Percentiles rank a stretch among this genome's conserved stretches.
Conservation (phyloP, 257 asterid genomes). For the Capsicum rhomboideum region DNA sequence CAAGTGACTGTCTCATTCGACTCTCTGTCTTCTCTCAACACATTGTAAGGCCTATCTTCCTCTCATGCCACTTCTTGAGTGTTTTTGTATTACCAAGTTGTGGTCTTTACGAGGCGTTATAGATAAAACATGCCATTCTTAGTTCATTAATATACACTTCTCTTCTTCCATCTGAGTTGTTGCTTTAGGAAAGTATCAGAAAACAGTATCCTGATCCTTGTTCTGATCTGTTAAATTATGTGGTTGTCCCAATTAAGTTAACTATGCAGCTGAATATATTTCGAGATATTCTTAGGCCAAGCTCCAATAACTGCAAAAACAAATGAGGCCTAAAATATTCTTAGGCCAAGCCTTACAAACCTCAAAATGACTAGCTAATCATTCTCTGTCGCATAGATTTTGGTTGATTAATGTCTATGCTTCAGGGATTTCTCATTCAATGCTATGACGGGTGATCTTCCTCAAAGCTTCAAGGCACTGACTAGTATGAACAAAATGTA, state of each 20-base stretch:
- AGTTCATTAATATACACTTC: background rate
- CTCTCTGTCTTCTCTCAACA: slow-evolving; percentile 55
- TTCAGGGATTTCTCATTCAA: slow-evolving; percentile 63
- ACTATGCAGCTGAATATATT: background rate
- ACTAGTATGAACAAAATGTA: slow-evolving; percentile 42
- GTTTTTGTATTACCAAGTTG: slow-evolving; percentile 1
- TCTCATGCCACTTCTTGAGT: background rate
- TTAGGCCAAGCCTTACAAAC: background rate
- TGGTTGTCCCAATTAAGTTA: background rate
- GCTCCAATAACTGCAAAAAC: background rate
- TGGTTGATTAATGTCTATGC: slow-evolving; percentile 5
- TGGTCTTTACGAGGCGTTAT: background rate
- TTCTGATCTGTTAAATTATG: background rate
- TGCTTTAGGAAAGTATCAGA: background rate
- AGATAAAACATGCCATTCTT: background rate
- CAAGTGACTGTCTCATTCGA: slow-evolving; percentile 44
- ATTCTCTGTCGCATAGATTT: background rate
- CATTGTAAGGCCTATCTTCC: slow-evolving; percentile 49
- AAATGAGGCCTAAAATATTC: background rate
- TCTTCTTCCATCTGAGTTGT: background rate
- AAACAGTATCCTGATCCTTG: background rate
- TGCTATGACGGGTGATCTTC: slow-evolving; percentile 44
- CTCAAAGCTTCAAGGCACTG: slow-evolving; percentile 44
- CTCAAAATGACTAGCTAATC: background rate
- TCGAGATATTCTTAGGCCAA: background rate